Evolutionary conservation across 1,284 basidiomycete genomes (phyloP), one percentile per base, ranked within the genome.

Genomic region (Porodaedalea pini): DNA sequence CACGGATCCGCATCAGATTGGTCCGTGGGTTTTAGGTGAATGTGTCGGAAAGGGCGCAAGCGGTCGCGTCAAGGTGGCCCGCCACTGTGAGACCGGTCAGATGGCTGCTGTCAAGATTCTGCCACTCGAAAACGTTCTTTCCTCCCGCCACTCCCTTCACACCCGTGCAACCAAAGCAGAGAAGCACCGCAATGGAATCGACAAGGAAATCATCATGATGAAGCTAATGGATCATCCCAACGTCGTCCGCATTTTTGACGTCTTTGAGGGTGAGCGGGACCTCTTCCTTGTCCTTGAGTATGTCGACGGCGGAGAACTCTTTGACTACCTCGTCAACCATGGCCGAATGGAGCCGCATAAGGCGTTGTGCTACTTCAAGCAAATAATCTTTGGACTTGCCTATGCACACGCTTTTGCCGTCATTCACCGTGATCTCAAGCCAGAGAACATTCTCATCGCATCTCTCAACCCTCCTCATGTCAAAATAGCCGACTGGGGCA

Each of bases 171-270:
- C 81, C 11, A 92, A 92, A 70, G 80, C 83, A 1, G 93, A 97
- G 67, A 96, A 95, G 75, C 86, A 93, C 65, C 82, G 94, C 57
- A 83, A 95, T 44, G 92, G 94, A 5, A 92, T 99, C 64, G 95
- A 99, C 72, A 79, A 94, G 61, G 97, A 99, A 73, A 98, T 99
- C 63, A 94, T 94, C 65, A 98, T 99, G 84, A 98, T 99, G 96
- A 98, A 98, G 72, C 86, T 99, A 60, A 91, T 99, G 67, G 91
- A 97, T 66, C 96, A 99, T 69, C 95, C 96, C 1, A 98, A 98
- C 72, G 86, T 99, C 62, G 83, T 93, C 78, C 88, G 87, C 52
- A 81, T 99, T 41, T 98, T 93, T 74, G 97, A 99, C 68, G 95
- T 99, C 45, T 98, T 92, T 75, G 96, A 99, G 75, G 94, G 92